phyloP scores from a whole-genome alignment of 1,284 basidiomycete species.

The Thecaphora frezii region DNA sequence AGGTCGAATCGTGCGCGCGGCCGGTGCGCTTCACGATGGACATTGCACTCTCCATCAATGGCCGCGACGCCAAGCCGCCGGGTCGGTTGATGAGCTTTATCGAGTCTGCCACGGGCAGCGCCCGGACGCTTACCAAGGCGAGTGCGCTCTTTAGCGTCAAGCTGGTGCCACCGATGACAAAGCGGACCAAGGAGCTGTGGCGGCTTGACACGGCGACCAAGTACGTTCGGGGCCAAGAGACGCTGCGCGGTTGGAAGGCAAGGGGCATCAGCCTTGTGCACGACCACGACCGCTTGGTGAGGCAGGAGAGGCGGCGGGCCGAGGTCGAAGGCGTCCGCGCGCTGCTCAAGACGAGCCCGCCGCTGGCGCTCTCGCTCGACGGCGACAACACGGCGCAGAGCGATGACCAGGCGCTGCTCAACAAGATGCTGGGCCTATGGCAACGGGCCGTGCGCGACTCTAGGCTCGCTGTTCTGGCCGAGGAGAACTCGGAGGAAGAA shows the following conservation, averaged over 20 bases:
- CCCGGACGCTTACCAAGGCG: slow-evolving; percentile 61
- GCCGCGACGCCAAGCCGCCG: slow-evolving; percentile 80
- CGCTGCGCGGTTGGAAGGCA: slow-evolving; percentile 77
- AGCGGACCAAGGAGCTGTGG: slow-evolving; percentile 87
- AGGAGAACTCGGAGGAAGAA: slow-evolving; percentile 9
- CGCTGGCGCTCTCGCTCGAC: slow-evolving; percentile 6
- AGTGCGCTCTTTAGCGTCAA: slow-evolving; percentile 79
- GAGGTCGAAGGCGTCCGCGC: slow-evolving; percentile 86
- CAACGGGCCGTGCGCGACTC: slow-evolving; percentile 28
- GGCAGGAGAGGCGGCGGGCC: slow-evolving; percentile 72
- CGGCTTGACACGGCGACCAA: slow-evolving; percentile 88
- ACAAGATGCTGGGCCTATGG: slow-evolving; percentile 32
- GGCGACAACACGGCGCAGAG: too few relatives aligned
- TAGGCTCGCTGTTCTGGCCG: slow-evolving; percentile 28
- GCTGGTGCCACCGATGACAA: slow-evolving; percentile 79
- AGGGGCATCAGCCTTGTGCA: slow-evolving; percentile 83
- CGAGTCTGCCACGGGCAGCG: slow-evolving; percentile 62
- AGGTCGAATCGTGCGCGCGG: slow-evolving; percentile 78
- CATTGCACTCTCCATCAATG: slow-evolving; percentile 79
- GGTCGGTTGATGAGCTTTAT: slow-evolving; percentile 71
- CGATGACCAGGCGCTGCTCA: too few relatives aligned
- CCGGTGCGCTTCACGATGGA: slow-evolving; percentile 85
- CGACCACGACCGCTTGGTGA: slow-evolving; percentile 74
- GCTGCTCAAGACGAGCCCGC: slow-evolving; percentile 63
- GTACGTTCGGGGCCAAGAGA: slow-evolving; percentile 88